Evolutionary conservation across 768 basidiomycete genomes (phyloP).

Genomic region (Mycena vulgaris): DNA sequence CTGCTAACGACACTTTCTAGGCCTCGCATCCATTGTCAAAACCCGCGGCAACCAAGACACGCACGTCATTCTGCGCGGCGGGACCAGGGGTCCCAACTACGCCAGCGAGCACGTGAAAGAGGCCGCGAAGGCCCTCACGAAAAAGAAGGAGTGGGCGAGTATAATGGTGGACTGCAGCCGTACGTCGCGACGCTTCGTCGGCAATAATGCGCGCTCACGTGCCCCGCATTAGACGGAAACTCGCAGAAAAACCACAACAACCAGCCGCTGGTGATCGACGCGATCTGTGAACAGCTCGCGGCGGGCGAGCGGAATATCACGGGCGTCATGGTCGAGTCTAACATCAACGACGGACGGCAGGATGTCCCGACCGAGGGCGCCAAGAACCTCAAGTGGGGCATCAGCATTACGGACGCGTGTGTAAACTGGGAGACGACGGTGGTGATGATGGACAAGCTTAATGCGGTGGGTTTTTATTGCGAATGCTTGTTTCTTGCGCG

Average conservation of each 20-base stretch:
- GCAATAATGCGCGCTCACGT: slow-evolving; percentile 10
- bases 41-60: slow-evolving; percentile 89
- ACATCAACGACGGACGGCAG: slow-evolving; percentile 93
- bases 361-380: slow-evolving; percentile 87
- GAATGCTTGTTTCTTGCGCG: neutral
- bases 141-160: slow-evolving; percentile 74
- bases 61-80: slow-evolving; percentile 97
- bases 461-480: slow-evolving; percentile 56
- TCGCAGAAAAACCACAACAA: slow-evolving; percentile 95
- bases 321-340: slow-evolving; percentile 98
- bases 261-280: slow-evolving; percentile 85
- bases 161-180: slow-evolving; percentile 93
- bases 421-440: slow-evolving; percentile 89
- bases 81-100: slow-evolving; percentile 93
- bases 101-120: slow-evolving; percentile 77
- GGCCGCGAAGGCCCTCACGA: slow-evolving; percentile 74
- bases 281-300: slow-evolving; percentile 81
- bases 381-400: slow-evolving; percentile 78
- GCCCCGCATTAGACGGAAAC: slow-evolving; percentile 81
- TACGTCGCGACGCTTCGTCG: slow-evolving; percentile 53
- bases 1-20: neutral
- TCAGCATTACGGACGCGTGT: slow-evolving; percentile 95
- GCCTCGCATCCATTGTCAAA: slow-evolving; percentile 95
- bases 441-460: slow-evolving; percentile 79
- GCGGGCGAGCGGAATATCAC: slow-evolving; percentile 83